Conservation (phyloP, 305 asterid species). For the Stenogyne calaminthoides region DNA sequence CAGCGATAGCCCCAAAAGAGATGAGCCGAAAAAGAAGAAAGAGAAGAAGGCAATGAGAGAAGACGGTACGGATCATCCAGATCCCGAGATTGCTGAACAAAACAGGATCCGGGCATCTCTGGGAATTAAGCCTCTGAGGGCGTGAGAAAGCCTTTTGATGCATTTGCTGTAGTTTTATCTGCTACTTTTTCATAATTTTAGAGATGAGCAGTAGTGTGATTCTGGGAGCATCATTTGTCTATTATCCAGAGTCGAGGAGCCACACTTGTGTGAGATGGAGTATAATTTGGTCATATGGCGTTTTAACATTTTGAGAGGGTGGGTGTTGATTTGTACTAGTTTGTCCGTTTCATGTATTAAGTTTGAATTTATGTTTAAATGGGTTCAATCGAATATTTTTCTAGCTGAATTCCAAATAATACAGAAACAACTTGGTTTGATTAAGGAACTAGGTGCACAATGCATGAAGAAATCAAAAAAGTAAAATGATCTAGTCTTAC, state of each 20-base stretch:
- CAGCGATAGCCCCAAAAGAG: constrained; percentile 73
- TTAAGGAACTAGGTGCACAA: no score
- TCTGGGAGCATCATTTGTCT: no score
- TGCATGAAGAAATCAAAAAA: background rate
- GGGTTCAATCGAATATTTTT: no score
- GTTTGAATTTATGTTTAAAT: no score
- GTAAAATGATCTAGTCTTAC: background rate
- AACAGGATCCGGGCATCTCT: constrained; percentile 82
- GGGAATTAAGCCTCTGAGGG: constrained; percentile 80
- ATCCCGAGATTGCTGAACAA: constrained; percentile 95
- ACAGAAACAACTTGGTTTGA: no score
- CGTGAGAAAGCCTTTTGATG: constrained; percentile 18
- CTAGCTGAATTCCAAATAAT: no score
- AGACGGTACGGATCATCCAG: constrained; percentile 98
- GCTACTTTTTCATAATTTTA: constrained; percentile 3
- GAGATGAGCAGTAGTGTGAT: background rate
- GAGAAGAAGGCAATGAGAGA: constrained; percentile 79
- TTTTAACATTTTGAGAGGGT: no score
- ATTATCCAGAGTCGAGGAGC: no score
- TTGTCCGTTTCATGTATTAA: no score
- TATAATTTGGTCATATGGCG: no score
- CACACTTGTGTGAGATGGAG: no score
- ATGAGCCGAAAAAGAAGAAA: constrained; percentile 74
- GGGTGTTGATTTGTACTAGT: no score
- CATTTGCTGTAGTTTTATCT: background rate